These are phyloP conservation scores for Austroboletus niveus DNA, from an alignment of 1,284 basidiomycete species.

Conservation along the genomic window DNA sequence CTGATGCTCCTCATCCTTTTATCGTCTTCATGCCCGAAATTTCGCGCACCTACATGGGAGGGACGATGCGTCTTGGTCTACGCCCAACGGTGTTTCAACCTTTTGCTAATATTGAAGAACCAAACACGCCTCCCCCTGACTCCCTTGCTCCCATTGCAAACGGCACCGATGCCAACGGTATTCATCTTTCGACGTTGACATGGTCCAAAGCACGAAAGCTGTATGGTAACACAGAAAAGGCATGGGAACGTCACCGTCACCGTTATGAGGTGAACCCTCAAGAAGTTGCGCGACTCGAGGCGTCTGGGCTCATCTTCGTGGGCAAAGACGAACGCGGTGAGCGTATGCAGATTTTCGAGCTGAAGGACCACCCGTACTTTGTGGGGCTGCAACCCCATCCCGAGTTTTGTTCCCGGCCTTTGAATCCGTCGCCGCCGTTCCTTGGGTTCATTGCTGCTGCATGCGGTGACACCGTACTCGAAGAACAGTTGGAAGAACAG, in stretches of 20 bases:
- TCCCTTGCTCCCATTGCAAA: slow-evolving; percentile 4
- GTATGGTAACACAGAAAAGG: slow-evolving; percentile 81
- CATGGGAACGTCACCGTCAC: slow-evolving; percentile 98
- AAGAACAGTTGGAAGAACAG: slow-evolving; percentile 77
- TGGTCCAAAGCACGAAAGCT: slow-evolving; percentile 76
- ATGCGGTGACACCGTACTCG: slow-evolving; percentile 53
- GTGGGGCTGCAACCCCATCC: slow-evolving; percentile 96
- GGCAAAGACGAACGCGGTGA: slow-evolving; percentile 96
- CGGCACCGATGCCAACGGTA: slow-evolving; percentile 9
- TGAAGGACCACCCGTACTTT: slow-evolving; percentile 93
- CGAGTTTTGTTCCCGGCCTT: slow-evolving; percentile 97
- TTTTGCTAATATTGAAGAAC: slow-evolving; percentile 15
- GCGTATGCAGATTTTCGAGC: slow-evolving; percentile 96
- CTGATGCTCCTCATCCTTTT: slow-evolving; percentile 63
- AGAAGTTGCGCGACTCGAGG: slow-evolving; percentile 74
- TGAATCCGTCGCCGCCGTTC: slow-evolving; percentile 98
- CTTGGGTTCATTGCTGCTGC: slow-evolving; percentile 94
- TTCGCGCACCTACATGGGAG: slow-evolving; percentile 96
- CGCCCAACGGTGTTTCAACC: slow-evolving; percentile 89
- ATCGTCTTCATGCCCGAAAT: slow-evolving; percentile 99
- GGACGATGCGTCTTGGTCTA: slow-evolving; percentile 96
- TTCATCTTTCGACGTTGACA: slow-evolving; percentile 41
- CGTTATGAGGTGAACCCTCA: slow-evolving; percentile 96
- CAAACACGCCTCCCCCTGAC: slow-evolving; percentile 14
- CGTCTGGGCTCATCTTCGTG: slow-evolving; percentile 78